These are phyloP conservation scores for Abrus pulchellus DNA, from an alignment of 306 rosid genomes.

Conservation along the genomic window DNA sequence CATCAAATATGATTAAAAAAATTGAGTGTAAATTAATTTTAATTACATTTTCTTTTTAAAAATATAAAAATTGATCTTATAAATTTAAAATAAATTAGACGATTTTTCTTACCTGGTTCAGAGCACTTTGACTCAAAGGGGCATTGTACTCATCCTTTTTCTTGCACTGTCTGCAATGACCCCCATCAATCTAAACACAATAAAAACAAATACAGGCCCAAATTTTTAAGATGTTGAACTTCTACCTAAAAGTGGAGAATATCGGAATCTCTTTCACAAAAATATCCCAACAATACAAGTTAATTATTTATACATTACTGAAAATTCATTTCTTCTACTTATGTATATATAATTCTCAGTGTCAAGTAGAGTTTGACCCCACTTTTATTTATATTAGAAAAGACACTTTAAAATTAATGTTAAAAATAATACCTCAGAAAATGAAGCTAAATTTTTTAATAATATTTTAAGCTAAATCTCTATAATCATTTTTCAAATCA, in stretches of 20 bases:
- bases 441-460: too few relatives aligned
- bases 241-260: conserved; percentile 13
- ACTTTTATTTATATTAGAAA: too few relatives aligned
- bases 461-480: background rate
- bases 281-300: background rate
- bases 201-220: conserved; percentile 1
- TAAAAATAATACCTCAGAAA: background rate
- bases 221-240: background rate
- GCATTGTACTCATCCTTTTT: background rate
- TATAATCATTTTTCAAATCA: too few relatives aligned
- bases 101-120: background rate
- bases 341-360: background rate
- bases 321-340: background rate
- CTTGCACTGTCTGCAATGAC: background rate
- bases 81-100: too few relatives aligned
- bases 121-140: background rate
- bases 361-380: background rate
- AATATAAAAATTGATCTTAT: too few relatives aligned
- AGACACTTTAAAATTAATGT: background rate
- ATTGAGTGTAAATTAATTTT: too few relatives aligned
- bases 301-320: background rate
- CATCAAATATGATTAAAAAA: too few relatives aligned
- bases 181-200: conserved; percentile 15
- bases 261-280: background rate
- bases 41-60: too few relatives aligned